Base-by-base conservation (phyloP, 768 basidiomycete species). In the Russula ochroleuca region DNA sequence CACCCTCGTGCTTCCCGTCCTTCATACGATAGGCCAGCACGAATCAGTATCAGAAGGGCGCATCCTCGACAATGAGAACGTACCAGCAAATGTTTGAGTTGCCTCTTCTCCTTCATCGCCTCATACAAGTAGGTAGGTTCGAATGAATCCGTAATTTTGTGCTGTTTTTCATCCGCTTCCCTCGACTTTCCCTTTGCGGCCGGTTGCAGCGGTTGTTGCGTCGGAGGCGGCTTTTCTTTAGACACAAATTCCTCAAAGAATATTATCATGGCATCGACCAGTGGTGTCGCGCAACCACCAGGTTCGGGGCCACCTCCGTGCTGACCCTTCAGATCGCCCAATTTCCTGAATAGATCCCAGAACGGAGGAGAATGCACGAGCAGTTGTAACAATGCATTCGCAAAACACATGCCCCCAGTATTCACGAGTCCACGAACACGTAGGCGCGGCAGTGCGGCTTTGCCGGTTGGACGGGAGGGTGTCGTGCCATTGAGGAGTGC, bases 381-480 rank as follows among this genome's bases (percentile, higher is more conserved):
- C 2, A 90, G 84, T 76, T 98, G 96, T 35, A 99, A 77, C 25
- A 98, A 90, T 0, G 94, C 85, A 70, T 97, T 99, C 33, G 94
- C 94, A 72, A 98, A 99, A 73, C 96, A 99, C 86, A 97, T 87
- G 75, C 98, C 98, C 1, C 96, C 95, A 3, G 84, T 88, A 74
- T 99, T 98, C 68, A 98, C 80, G 54, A 98, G 76, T 5, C 96
- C 96, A 15, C 94, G 80, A 0, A 91, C 85, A 7, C 80, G 78
- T 35, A 90, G 81, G 55, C 72, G 74, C 1, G 74, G 69, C 57
- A 70, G 65, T 8, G 68, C 65, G n/a, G 69, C 62, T 40, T 47
- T 25, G n/a, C 23, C 19, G 23, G 59, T 58, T 17, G 59, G 47
- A 5, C 67, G 60, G 3, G 67, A 65, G 9, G 73, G 63, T 8